A percentile compares a stretch with the other conserved stretches of the same genome.
These are phyloP conservation scores for Calonectria hawksworthii DNA, from an alignment of 2,329 filamentous ascomycete genomes.

Conservation along the genomic window DNA sequence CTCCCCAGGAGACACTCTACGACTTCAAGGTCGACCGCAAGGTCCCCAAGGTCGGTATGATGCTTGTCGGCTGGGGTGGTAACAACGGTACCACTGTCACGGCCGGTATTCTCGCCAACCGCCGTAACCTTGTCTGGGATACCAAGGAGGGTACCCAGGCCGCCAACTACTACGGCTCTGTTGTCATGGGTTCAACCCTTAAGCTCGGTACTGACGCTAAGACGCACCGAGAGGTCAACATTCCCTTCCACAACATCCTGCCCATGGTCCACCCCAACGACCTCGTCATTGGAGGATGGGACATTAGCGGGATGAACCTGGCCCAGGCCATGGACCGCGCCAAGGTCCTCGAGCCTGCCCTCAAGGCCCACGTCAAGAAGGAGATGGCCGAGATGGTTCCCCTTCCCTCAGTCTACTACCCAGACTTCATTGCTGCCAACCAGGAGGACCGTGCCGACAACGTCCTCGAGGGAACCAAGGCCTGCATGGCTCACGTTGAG, in stretches of 20 bases:
- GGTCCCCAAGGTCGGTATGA: constrained; percentile 93
- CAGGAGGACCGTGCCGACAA: constrained; percentile 98
- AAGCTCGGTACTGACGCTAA: constrained; percentile 92
- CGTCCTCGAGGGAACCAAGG: constrained; percentile 84
- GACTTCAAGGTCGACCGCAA: constrained; percentile 98
- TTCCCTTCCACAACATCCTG: constrained; percentile 93
- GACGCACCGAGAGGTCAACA: constrained; percentile 91
- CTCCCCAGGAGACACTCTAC: constrained; percentile 90
- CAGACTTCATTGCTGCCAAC: constrained; percentile 99
- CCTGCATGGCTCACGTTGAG: constrained; percentile 89
- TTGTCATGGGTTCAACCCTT: constrained; percentile 97
- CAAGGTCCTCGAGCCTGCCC: constrained; percentile 92
- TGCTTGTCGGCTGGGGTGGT: constrained; percentile 97
- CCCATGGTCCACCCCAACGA: constrained; percentile 99
- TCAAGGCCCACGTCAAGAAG: constrained; percentile 92
- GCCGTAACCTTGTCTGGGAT: constrained; percentile 87
- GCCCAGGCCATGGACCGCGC: constrained; percentile 96
- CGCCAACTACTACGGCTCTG: constrained; percentile 98
- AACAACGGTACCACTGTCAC: constrained; percentile 99
- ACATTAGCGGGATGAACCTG: constrained; percentile 93
- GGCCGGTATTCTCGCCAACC: constrained; percentile 96
- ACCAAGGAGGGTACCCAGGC: constrained; percentile 88
- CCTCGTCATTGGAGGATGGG: constrained; percentile 95
- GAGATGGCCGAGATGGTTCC: constrained; percentile 92
- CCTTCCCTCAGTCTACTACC: constrained; percentile 96